These are phyloP conservation scores for Penicillium coffeae DNA, from an alignment of 495 filamentous ascomycete genomes.

Conservation along the genomic window DNA sequence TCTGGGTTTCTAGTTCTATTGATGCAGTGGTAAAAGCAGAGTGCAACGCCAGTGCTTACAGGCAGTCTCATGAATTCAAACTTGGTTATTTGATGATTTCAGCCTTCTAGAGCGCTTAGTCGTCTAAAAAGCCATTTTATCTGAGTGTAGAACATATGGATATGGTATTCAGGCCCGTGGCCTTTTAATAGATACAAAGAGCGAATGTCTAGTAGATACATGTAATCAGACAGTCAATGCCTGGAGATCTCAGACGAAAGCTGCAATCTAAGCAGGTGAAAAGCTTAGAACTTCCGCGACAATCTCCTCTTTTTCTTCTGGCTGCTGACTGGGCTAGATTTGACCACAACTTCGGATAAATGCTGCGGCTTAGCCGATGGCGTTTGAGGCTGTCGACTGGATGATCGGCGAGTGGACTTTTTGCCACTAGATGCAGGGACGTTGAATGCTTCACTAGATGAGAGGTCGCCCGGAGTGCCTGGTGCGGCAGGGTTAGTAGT, in stretches of 20 bases:
- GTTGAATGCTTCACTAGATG: slow-evolving; percentile 17
- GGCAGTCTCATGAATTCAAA: too few relatives aligned
- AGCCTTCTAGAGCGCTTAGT: too few relatives aligned
- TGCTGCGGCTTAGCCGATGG: slow-evolving; percentile 17
- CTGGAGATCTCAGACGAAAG: not conserved
- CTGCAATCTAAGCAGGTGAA: not conserved
- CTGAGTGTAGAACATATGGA: too few relatives aligned
- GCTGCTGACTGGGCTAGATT: slow-evolving; percentile 17
- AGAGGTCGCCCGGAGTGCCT: slow-evolving; percentile 8
- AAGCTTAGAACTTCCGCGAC: slow-evolving; percentile 11
- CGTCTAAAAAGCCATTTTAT: too few relatives aligned
- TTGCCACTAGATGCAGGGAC: slow-evolving; percentile 29
- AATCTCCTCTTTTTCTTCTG: slow-evolving; percentile 16
- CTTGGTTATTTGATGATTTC: too few relatives aligned
- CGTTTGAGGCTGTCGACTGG: slow-evolving; percentile 16
- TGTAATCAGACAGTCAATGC: not conserved
- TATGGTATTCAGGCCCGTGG: slow-evolving; percentile 3
- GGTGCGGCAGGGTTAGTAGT: slow-evolving; percentile 39
- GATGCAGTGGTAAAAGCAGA: too few relatives aligned
- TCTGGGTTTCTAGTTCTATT: too few relatives aligned
- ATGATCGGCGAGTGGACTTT: slow-evolving; percentile 1
- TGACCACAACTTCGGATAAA: slow-evolving; percentile 20
- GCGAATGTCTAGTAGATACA: not conserved
- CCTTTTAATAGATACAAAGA: not conserved
- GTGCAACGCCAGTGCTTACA: too few relatives aligned